These are phyloP conservation scores for Geranium incanum DNA, from an alignment of 441 rosid species.

Conservation along the genomic window DNA sequence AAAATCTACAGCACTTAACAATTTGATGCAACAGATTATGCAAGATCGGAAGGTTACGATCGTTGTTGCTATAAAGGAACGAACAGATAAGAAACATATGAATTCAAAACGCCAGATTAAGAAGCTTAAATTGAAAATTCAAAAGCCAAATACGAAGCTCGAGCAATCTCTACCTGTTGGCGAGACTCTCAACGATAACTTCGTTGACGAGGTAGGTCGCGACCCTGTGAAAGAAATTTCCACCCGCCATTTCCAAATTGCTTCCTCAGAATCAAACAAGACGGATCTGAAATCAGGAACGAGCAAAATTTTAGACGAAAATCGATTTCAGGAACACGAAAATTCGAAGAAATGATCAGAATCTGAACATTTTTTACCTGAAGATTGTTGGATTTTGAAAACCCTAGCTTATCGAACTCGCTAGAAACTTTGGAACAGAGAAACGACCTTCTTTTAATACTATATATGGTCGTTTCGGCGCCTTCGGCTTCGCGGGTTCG, in stretches of 20 bases:
- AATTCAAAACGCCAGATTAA: background rate
- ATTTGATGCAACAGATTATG: background rate
- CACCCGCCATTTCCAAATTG: background rate
- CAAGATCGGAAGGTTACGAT: background rate
- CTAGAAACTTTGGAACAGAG: background rate
- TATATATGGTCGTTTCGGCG: no score
- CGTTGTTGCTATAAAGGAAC: no score
- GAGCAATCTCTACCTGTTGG: conserved; percentile 1
- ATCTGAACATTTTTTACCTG: background rate
- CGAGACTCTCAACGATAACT: background rate
- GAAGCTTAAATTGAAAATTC: background rate
- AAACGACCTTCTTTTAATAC: no score
- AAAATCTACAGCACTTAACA: background rate
- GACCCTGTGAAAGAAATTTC: background rate
- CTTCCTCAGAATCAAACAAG: background rate
- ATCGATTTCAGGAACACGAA: background rate
- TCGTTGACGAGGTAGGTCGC: background rate
- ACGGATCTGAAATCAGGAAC: background rate
- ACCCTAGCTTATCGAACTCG: conserved; percentile 3
- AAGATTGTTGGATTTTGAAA: background rate
- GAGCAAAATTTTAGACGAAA: background rate
- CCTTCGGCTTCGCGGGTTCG: no score
- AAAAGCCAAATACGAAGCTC: background rate
- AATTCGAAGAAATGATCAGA: background rate
- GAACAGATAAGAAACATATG: no score